Evolutionary conservation across 805 yeast genomes (phyloP).

Genomic region (Komagataella pseudopastoris): DNA sequence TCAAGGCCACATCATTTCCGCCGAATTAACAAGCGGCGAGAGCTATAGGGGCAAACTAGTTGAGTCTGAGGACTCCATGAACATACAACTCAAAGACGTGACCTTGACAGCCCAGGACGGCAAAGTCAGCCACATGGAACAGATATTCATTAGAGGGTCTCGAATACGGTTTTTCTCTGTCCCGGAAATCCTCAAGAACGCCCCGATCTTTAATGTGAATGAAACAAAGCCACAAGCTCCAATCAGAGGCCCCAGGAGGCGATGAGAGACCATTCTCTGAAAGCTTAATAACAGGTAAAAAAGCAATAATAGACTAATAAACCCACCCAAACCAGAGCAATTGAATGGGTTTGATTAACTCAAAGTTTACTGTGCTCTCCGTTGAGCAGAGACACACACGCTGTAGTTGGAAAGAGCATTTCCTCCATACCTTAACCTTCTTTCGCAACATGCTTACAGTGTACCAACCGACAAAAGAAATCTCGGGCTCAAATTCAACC

Average conservation of each 20-base stretch:
- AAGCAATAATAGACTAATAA: too few relatives aligned
- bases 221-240: constrained; percentile 59
- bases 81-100: constrained; percentile 73
- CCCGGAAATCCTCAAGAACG: constrained; percentile 79
- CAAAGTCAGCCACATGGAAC: constrained; percentile 59
- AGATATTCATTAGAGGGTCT: constrained; percentile 85
- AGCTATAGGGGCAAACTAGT: constrained; percentile 77
- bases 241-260: constrained; percentile 42
- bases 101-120: constrained; percentile 72
- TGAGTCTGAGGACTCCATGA: constrained; percentile 90
- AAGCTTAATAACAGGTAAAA: neutral
- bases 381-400: too few relatives aligned
- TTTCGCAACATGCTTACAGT: neutral
- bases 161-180: constrained; percentile 73
- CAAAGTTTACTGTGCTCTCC: too few relatives aligned
- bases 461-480: neutral
- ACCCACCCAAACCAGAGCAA: neutral
- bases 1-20: constrained; percentile 73
- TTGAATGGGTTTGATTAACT: too few relatives aligned
- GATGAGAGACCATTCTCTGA: constrained; percentile 4
- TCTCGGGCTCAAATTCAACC: neutral
- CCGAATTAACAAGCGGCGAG: constrained; percentile 79
- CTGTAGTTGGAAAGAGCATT: neutral
- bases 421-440: neutral
- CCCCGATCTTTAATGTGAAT: constrained; percentile 66